Evolutionary conservation across 345 rosid genomes (phyloP).

Genomic region (Populus deltoides): DNA sequence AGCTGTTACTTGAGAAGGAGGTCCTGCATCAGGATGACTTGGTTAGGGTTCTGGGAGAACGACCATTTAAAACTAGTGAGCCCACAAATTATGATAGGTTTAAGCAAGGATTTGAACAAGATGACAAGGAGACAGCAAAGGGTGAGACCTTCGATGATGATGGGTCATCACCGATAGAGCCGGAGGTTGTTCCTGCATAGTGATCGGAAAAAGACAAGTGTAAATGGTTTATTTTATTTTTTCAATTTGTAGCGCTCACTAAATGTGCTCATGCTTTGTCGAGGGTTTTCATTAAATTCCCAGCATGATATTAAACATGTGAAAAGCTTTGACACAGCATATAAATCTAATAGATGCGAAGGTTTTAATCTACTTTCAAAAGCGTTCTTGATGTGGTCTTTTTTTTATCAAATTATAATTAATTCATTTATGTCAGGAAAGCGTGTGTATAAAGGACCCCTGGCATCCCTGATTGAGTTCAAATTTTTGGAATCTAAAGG

Average conservation of each 20-base stretch:
- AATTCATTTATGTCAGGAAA: too few species aligned
- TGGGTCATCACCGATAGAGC: constrained; percentile 52
- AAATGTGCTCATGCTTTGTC: background rate
- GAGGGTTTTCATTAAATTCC: background rate
- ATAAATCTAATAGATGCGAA: too few species aligned
- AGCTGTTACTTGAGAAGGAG: constrained; percentile 78
- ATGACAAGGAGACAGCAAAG: constrained; percentile 30
- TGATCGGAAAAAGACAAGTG: background rate
- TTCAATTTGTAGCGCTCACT: background rate
- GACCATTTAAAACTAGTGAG: constrained; percentile 72
- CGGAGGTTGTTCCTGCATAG: constrained; percentile 63
- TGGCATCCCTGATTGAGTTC: too few species aligned
- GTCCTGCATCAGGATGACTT: constrained; percentile 85
- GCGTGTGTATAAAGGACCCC: too few species aligned
- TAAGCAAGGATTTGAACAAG: constrained; percentile 63
- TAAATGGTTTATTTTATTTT: background rate
- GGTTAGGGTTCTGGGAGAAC: constrained; percentile 63
- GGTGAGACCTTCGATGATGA: constrained; percentile 46
- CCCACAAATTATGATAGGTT: constrained; percentile 72
- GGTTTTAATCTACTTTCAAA: too few species aligned
- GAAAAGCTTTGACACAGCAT: too few species aligned
- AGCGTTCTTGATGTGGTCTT: too few species aligned
- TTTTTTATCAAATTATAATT: too few species aligned
- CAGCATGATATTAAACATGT: background rate
- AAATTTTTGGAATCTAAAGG: too few species aligned